Evolutionary conservation across 2,329 filamentous ascomycete genomes (phyloP), one percentile per base, ranked within the genome.

Genomic region (Dothiorella sarmentorum): DNA sequence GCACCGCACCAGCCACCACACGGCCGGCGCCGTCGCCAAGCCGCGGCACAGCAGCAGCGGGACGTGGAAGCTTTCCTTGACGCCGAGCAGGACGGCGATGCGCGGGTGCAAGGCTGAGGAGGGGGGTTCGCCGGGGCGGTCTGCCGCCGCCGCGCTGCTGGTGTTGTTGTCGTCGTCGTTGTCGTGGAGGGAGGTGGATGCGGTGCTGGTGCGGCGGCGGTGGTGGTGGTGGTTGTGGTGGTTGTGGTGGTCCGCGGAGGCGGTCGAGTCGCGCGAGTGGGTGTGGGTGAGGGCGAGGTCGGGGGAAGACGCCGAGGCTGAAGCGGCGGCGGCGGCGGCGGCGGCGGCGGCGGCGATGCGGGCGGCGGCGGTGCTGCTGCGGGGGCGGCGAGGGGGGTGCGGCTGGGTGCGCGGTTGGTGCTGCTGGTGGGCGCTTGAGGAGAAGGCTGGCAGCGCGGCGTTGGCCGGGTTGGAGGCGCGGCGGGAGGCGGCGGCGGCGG

Each of bases 51-150:
- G 77, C 63, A 91, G 84, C 57, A 93, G 80, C 60, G 87, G 86
- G 40, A 88, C 78, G 70, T 92, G 86, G 86, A 89, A 93, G 62
- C 80, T 80, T 62, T 80, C 80, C 56, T 87, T 85, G 15, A 94
- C 84, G 53, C 89, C 89, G 45, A 93, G 81, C 29, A 90, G 82
- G 65, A 91, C 88, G 62, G 89, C 89, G 58, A 93, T 85, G 58
- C 89, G 88, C 11, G 89, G 89, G 68, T 91, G 88, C 42, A 91
- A 79, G 55, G 75, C 71, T 35, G 74, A 75, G 4, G 55, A 56
- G 7, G 52, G 37, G 2, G 37, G 51, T 29, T 42, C 29, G 37
- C n/a, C 33, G 2, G 33, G 4, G n/a, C 18, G n/a, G 40, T 2
- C 11, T 26, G 13, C 40, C 7, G 17, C 40, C 17, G 18, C 22